Evolutionary conservation across 2,329 filamentous ascomycete genomes (phyloP).

Genomic region (Graphilbum sp.): DNA sequence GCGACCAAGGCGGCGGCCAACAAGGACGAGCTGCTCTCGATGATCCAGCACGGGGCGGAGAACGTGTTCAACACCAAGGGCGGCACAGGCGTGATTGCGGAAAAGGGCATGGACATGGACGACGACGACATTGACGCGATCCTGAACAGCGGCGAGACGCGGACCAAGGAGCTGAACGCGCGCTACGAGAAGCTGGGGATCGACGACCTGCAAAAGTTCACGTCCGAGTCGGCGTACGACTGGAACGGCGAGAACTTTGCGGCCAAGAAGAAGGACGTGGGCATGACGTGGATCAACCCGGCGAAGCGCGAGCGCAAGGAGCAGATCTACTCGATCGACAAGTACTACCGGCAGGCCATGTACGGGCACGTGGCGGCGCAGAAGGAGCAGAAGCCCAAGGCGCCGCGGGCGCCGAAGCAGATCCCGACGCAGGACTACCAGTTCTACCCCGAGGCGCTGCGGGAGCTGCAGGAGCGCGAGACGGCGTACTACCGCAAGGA

Average conservation of each 20-base stretch:
- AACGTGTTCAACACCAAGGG: constrained; percentile 72
- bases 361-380: constrained; percentile 58
- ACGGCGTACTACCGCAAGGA: constrained; percentile 93
- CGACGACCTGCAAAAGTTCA: constrained; percentile 95
- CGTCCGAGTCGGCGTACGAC: constrained; percentile 91
- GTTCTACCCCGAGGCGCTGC: constrained; percentile 75
- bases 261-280: constrained; percentile 73
- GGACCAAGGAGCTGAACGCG: constrained; percentile 78
- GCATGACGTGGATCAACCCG: constrained; percentile 93
- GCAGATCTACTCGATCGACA: constrained; percentile 95
- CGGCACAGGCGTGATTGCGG: constrained; percentile 40
- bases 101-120: constrained; percentile 46
- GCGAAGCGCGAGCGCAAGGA: constrained; percentile 97
- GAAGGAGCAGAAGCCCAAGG: constrained; percentile 80
- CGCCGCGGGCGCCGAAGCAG: constrained; percentile 89
- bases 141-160: constrained; percentile 67
- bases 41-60: constrained; percentile 98
- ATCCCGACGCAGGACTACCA: constrained; percentile 89
- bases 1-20: constrained; percentile 82
- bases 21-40: constrained; percentile 88
- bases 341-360: constrained; percentile 89
- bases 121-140: constrained; percentile 89
- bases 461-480: constrained; percentile 87
- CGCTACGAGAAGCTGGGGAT: constrained; percentile 95
- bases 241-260: constrained; percentile 98